A percentile compares a stretch with the other conserved stretches of the same genome.
Conservation (phyloP, 768 basidiomycete genomes). For the Mycena olivaceomarginata region DNA sequence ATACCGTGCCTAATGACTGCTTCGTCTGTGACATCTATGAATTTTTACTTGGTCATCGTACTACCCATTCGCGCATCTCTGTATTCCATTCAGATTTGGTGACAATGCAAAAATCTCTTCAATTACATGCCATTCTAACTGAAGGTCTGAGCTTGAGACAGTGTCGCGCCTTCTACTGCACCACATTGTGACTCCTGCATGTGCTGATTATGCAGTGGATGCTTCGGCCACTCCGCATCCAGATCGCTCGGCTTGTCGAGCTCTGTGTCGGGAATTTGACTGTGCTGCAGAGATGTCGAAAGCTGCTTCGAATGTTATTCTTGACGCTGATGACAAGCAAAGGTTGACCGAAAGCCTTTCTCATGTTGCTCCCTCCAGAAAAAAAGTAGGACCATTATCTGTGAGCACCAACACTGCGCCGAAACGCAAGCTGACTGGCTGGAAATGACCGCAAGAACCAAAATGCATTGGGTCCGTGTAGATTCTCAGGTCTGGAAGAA, state of each 20-base stretch:
- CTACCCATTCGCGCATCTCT: slow-evolving; percentile 9
- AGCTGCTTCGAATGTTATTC: too few species aligned
- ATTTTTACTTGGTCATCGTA: slow-evolving; percentile 6
- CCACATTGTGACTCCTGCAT: slow-evolving; percentile 21
- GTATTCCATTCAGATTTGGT: slow-evolving; percentile 11
- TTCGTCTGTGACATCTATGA: slow-evolving; percentile 11
- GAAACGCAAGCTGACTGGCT: too few species aligned
- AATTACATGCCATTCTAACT: slow-evolving; percentile 17
- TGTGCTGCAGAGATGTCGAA: neutral
- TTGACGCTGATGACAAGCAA: too few species aligned
- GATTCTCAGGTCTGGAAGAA: too few species aligned
- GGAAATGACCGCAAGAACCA: too few species aligned
- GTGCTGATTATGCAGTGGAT: slow-evolving; percentile 12
- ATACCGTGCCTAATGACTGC: neutral
- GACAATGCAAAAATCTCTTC: slow-evolving; percentile 20
- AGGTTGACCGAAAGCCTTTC: too few species aligned
- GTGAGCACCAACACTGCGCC: too few species aligned
- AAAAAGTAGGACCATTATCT: too few species aligned
- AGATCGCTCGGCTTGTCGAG: slow-evolving; percentile 10
- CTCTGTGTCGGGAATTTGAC: neutral
- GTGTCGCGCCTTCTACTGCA: slow-evolving; percentile 18
- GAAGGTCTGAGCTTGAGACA: neutral
- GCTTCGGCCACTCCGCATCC: neutral
- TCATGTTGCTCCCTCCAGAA: too few species aligned
- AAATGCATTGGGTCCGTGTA: too few species aligned